Evolutionary conservation across 139 green algal genomes (phyloP).

Genomic region (Micractinium sp.): DNA sequence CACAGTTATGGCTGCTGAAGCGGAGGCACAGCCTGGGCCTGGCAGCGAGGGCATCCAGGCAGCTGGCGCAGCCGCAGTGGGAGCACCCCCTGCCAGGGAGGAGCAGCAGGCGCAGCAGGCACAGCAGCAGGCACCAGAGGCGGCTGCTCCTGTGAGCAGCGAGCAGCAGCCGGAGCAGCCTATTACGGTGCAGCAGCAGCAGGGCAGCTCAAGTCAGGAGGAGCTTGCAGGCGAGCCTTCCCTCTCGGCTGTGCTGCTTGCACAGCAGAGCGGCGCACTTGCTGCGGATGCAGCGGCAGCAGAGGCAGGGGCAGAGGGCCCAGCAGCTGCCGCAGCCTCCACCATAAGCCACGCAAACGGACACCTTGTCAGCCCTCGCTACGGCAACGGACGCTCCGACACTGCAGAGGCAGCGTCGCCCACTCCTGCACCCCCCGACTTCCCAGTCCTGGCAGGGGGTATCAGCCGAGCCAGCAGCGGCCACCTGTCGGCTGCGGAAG

Average conservation of each 20-base stretch:
- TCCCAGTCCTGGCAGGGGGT: neutral
- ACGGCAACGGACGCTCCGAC: neutral
- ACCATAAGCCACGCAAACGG: neutral
- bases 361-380: slow-evolving; percentile 8
- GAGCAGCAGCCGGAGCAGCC: neutral
- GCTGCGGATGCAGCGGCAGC: neutral
- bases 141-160: neutral
- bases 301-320: neutral
- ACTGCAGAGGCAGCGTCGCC: neutral
- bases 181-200: neutral
- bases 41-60: too few species aligned
- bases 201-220: neutral
- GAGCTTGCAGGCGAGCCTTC: slow-evolving; percentile 3
- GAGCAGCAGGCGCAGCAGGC: slow-evolving; percentile 10
- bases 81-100: too few species aligned
- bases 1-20: neutral
- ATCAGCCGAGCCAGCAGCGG: neutral
- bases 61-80: too few species aligned
- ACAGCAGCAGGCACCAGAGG: neutral
- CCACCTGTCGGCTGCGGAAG: neutral
- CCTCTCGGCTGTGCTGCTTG: neutral
- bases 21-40: neutral
- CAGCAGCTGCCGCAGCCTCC: neutral
- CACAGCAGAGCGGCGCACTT: neutral
- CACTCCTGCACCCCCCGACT: neutral